Evolutionary conservation across 352 stramenopile species (phyloP), one percentile per base, ranked within the genome.

Genomic region (Globisporangium cederbergense): DNA sequence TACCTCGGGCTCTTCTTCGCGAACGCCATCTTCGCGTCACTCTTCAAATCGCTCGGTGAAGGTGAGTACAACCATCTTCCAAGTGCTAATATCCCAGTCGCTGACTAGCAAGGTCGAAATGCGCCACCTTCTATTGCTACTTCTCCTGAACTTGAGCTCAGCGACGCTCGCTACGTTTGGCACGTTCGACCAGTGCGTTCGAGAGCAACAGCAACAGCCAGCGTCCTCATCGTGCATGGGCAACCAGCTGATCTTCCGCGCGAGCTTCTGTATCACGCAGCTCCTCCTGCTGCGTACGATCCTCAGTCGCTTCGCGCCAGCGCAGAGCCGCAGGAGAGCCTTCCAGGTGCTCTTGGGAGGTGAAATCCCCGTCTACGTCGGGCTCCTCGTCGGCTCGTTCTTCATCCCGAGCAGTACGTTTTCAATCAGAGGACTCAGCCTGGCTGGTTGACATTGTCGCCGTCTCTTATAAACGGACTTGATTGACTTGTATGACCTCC

Each of bases 1-100:
- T 93, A 91, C 60, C 77, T 90, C 20, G 66, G 42, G 16, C 64
- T 91, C 32, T 93, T 93, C 77, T 86, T 93, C 58, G 76, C 73
- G 54, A 93, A 90, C 50, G 79, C 82, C 34, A 81, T 89, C 52
- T 83, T 90, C 50, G 84, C 81, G 0, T 74, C 66, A 7, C 60
- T 90, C 50, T 83, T 93, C 67, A 83, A 86, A 61, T 76, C 79
- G 10, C 66, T 88, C 10, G 84, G 84, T 0, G 68, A 86, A 73
- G 42, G 32, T 58, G 8, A 30, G 30, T 60, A 40, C 14, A 40
- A 6, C 34, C 0, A 8, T 38, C 4, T 38, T 18, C 8, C 47
- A 34, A 40, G 25, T 11, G 1, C n/a, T 28, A 25, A 7, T 10
- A 14, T 2, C 32, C 20, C 20, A n/a, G 10, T 16, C 25, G n/a